Conservation (phyloP, 2,329 filamentous ascomycete genomes). For the Chlorencoelia australis region DNA sequence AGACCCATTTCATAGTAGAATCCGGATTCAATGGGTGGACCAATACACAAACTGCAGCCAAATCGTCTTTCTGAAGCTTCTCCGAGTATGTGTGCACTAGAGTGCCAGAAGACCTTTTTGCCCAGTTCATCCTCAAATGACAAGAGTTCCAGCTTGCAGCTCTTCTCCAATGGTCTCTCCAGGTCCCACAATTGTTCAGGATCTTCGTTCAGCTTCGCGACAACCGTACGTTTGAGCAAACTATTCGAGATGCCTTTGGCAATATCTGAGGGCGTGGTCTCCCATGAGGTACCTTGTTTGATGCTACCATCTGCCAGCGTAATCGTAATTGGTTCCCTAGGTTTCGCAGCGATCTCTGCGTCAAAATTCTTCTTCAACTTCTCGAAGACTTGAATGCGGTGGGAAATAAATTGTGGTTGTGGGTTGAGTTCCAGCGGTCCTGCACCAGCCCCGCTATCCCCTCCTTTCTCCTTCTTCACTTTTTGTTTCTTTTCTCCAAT, state of each 20-base stretch:
- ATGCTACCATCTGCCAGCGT: conserved; percentile 63
- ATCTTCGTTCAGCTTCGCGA: conserved; percentile 72
- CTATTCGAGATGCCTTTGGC: conserved; percentile 75
- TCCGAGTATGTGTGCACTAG: conserved; percentile 88
- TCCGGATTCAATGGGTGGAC: conserved; percentile 80
- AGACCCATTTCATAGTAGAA: conserved; percentile 98
- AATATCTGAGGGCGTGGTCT: conserved; percentile 77
- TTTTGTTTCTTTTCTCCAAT: conserved; percentile 35
- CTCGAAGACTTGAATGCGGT: conserved; percentile 81
- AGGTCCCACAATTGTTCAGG: conserved; percentile 76
- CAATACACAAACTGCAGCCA: conserved; percentile 86
- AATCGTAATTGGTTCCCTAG: conserved; percentile 64
- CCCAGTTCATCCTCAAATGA: conserved; percentile 65
- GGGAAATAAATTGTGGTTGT: conserved; percentile 67
- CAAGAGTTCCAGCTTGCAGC: conserved; percentile 75
- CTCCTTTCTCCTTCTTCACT: conserved; percentile 41
- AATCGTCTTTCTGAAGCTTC: conserved; percentile 87
- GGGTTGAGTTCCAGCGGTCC: conserved; percentile 39
- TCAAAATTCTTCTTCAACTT: conserved; percentile 77
- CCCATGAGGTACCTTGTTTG: conserved; percentile 72
- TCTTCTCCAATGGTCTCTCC: conserved; percentile 78
- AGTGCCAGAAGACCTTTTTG: conserved; percentile 97
- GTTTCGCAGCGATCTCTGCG: conserved; percentile 60
- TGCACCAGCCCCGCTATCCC: conserved; percentile 32
- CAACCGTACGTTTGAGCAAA: conserved; percentile 74